These are phyloP conservation scores for Adansonia digitata DNA, from an alignment of 345 rosid genomes.

Conservation along the genomic window DNA sequence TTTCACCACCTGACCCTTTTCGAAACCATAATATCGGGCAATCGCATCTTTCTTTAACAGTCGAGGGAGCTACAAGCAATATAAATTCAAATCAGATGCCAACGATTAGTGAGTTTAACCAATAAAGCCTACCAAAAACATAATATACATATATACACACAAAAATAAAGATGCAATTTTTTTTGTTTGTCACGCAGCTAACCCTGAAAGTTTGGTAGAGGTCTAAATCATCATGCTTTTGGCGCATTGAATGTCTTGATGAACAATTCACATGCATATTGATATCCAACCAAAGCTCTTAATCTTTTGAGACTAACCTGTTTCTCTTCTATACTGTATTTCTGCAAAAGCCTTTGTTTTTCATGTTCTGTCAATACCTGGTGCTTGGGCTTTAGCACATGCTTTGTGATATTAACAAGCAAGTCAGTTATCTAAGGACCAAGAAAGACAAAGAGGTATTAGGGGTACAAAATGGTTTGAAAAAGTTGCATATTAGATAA, in stretches of 20 bases:
- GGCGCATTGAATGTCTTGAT: background rate
- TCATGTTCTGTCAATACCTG: constrained; percentile 53
- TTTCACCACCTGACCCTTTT: constrained; percentile 71
- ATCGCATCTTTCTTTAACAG: constrained; percentile 48
- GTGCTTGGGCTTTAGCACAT: constrained; percentile 68
- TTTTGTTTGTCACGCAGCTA: too few relatives aligned
- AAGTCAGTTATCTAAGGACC: constrained; percentile 57
- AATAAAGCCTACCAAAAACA: background rate
- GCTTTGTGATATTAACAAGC: constrained; percentile 82
- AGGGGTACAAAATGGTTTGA: background rate
- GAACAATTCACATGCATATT: background rate
- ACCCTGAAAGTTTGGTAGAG: background rate
- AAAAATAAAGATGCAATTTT: background rate
- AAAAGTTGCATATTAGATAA: background rate
- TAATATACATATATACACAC: background rate
- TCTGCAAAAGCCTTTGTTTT: constrained; percentile 56
- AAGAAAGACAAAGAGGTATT: constrained; percentile 1
- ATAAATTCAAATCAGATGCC: background rate
- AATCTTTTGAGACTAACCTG: constrained; percentile 48
- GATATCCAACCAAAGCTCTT: background rate
- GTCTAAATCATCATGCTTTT: background rate
- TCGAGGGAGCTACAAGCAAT: constrained; percentile 52
- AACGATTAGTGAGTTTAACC: background rate
- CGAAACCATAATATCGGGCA: constrained; percentile 57
- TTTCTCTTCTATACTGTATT: constrained; percentile 68